Percentiles rank a stretch among this genome's conserved stretches.
Conservation (phyloP, 1,284 basidiomycete species). For the Pseudozyma hubeiensis region DNA sequence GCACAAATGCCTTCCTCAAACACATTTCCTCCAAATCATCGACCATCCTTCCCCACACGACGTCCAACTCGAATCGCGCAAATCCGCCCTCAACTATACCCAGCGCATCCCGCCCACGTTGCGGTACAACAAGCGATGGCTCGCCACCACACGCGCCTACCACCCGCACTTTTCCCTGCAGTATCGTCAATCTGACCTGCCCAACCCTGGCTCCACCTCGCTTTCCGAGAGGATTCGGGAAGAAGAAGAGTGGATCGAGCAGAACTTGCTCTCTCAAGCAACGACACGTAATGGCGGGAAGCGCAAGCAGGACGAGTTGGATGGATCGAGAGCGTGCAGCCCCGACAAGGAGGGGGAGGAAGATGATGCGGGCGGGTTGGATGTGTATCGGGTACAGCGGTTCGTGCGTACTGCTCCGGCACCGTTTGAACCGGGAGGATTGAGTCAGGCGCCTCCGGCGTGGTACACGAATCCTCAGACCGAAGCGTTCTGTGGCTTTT, state of each 20-base stretch:
- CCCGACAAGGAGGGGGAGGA: not conserved
- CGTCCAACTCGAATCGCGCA: constrained; percentile 23
- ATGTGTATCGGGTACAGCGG: constrained; percentile 42
- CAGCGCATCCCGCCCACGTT: constrained; percentile 67
- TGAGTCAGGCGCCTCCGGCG: constrained; percentile 69
- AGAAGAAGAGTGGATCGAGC: constrained; percentile 72
- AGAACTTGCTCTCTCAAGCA: constrained; percentile 75
- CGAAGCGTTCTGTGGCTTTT: constrained; percentile 81
- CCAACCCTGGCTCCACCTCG: constrained; percentile 75
- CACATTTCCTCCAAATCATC: constrained; percentile 76
- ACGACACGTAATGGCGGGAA: constrained; percentile 66
- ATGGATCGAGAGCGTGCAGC: constrained; percentile 6
- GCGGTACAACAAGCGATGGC: constrained; percentile 84
- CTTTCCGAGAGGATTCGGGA: constrained; percentile 64
- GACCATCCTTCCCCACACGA: constrained; percentile 41
- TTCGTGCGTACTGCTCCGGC: constrained; percentile 69
- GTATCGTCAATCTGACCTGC: constrained; percentile 72
- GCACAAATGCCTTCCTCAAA: constrained; percentile 87
- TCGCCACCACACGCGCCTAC: constrained; percentile 89
- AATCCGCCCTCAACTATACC: constrained; percentile 9
- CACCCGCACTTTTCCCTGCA: constrained; percentile 79
- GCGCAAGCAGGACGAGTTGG: constrained; percentile 67
- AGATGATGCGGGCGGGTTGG: constrained; percentile 17
- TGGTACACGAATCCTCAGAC: constrained; percentile 93
- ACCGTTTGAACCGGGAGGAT: constrained; percentile 70